These are phyloP conservation scores for Aspergillus olivimuriae DNA, from an alignment of 495 filamentous ascomycete genomes.

Conservation along the genomic window DNA sequence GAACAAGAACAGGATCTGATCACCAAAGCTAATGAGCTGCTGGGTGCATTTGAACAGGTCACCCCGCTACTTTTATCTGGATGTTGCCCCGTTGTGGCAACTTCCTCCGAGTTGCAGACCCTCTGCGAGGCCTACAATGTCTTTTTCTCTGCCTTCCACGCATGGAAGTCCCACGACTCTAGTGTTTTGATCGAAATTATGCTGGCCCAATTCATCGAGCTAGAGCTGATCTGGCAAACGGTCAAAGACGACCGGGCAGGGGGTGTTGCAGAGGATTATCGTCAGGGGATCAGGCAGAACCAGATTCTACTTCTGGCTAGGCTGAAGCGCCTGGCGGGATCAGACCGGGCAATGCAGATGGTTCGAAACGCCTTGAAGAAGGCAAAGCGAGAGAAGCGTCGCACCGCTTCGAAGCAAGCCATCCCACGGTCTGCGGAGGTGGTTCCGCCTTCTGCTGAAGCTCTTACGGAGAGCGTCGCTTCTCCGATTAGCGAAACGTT, in stretches of 20 bases:
- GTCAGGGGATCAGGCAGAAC: slow-evolving; percentile 87
- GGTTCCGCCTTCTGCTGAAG: slow-evolving; percentile 26
- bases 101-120: slow-evolving; percentile 39
- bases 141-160: slow-evolving; percentile 86
- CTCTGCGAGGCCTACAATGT: slow-evolving; percentile 61
- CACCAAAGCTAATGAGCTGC: slow-evolving; percentile 76
- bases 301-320: slow-evolving; percentile 82
- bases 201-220: slow-evolving; percentile 89
- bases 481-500: slow-evolving; percentile 43
- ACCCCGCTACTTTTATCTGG: slow-evolving; percentile 54
- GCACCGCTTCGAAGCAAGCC: slow-evolving; percentile 50
- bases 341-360: slow-evolving; percentile 72
- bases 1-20: slow-evolving; percentile 87
- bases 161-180: slow-evolving; percentile 92
- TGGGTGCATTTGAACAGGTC: slow-evolving; percentile 76
- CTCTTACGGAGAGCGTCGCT: slow-evolving; percentile 35
- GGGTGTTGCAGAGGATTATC: slow-evolving; percentile 83
- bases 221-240: slow-evolving; percentile 93
- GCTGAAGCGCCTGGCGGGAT: slow-evolving; percentile 83
- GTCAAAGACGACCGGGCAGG: slow-evolving; percentile 85
- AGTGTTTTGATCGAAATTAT: slow-evolving; percentile 86
- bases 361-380: slow-evolving; percentile 78
- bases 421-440: slow-evolving; percentile 45
- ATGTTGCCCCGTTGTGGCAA: slow-evolving; percentile 30
- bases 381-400: slow-evolving; percentile 62